A percentile compares a stretch with the other conserved stretches of the same genome.
These are phyloP conservation scores for Suillus luteus DNA, from an alignment of 768 basidiomycete species.

Conservation along the genomic window DNA sequence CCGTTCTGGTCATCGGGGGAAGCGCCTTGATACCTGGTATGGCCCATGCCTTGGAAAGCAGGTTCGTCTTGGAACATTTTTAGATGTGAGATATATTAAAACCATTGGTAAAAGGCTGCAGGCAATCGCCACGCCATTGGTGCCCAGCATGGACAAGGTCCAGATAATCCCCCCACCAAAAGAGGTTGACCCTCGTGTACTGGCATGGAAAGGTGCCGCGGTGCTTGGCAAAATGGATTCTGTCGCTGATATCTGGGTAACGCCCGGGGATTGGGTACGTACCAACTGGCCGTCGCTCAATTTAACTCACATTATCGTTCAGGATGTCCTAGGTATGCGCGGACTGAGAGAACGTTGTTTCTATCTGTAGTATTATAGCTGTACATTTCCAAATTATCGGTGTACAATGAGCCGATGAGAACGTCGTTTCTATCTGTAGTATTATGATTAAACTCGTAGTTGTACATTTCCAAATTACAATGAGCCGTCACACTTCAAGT, in stretches of 20 bases:
- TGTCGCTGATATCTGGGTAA: constrained; percentile 87
- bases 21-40: constrained; percentile 79
- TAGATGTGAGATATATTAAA: constrained; percentile 6
- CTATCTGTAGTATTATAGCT: constrained; percentile 50
- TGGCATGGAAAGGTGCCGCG: constrained; percentile 94
- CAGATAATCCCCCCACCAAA: constrained; percentile 94
- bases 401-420: constrained; percentile 44
- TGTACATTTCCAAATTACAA: neutral
- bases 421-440: constrained; percentile 75
- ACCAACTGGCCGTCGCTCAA: constrained; percentile 2
- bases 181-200: constrained; percentile 85
- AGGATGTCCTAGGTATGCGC: constrained; percentile 81
- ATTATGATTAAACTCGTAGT: no score
- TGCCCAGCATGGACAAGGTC: constrained; percentile 84
- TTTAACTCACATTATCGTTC: constrained; percentile 13
- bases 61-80: constrained; percentile 42
- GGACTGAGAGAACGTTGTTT: constrained; percentile 82
- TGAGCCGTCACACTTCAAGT: no score
- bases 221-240: constrained; percentile 93
- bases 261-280: constrained; percentile 83
- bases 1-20: constrained; percentile 87
- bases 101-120: constrained; percentile 52
- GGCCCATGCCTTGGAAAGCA: constrained; percentile 84
- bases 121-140: constrained; percentile 81
- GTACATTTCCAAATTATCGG: neutral